phyloP scores from a whole-genome alignment of 257 asterid species.

The Avicennia marina region DNA sequence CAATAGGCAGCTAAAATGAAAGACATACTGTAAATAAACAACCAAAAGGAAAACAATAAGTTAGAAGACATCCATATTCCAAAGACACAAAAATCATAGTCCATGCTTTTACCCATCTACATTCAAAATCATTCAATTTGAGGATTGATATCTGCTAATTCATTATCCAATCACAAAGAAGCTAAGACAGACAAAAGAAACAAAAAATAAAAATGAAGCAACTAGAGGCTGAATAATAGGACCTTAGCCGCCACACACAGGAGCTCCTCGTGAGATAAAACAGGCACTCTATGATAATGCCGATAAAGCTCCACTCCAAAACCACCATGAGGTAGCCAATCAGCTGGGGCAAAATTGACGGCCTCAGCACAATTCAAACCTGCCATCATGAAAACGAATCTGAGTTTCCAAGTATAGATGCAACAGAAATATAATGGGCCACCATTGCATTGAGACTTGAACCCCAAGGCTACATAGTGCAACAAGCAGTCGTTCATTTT shows the following conservation, averaged over 20 bases:
- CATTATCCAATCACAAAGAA: too few relatives aligned
- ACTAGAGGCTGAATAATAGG: constrained; percentile 16
- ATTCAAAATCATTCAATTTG: too few relatives aligned
- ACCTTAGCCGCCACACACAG: constrained; percentile 88
- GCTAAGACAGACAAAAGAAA: constrained; percentile 1
- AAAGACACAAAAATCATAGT: too few relatives aligned
- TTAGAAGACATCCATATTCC: too few relatives aligned
- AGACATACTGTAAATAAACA: too few relatives aligned
- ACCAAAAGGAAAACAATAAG: too few relatives aligned
- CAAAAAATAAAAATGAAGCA: constrained; percentile 20
- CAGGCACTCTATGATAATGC: constrained; percentile 81
- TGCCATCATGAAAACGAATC: constrained; percentile 32
- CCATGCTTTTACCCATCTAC: too few relatives aligned
- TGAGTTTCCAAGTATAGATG: constrained; percentile 17
- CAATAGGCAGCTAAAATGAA: too few relatives aligned
- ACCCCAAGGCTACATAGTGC: background rate
- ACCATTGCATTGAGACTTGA: constrained; percentile 1
- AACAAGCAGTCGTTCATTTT: constrained; percentile 13
- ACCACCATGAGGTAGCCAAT: constrained; percentile 98
- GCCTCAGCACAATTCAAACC: constrained; percentile 99
- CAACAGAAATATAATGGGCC: constrained; percentile 5
- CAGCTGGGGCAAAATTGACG: constrained; percentile 98
- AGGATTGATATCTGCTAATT: constrained; percentile 1
- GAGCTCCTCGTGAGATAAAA: constrained; percentile 92
- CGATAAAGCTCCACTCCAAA: constrained; percentile 92